Evolutionary conservation across 805 yeast genomes (phyloP).

Genomic region (Sugiyamaella boreocaroliniensis): DNA sequence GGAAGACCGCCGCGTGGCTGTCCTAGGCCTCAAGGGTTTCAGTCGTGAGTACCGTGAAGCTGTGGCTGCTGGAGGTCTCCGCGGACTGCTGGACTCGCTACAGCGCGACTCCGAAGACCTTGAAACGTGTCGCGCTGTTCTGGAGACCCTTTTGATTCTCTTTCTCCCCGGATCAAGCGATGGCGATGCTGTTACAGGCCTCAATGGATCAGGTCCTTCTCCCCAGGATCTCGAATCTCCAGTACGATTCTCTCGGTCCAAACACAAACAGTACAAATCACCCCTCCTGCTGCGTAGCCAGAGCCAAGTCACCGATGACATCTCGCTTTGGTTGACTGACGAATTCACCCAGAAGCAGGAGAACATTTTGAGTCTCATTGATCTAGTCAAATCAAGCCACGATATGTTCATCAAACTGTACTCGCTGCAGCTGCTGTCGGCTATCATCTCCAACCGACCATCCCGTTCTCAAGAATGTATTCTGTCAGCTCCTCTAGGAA

Average conservation of each 20-base stretch:
- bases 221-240: slow-evolving; percentile 29
- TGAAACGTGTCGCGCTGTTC: slow-evolving; percentile 65
- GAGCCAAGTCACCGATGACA: slow-evolving; percentile 63
- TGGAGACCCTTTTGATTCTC: slow-evolving; percentile 78
- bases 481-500: slow-evolving; percentile 67
- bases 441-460: slow-evolving; percentile 72
- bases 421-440: slow-evolving; percentile 77
- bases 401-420: slow-evolving; percentile 79
- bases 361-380: slow-evolving; percentile 43
- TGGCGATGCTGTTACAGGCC: slow-evolving; percentile 26
- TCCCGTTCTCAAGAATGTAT: slow-evolving; percentile 66
- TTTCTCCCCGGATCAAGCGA: slow-evolving; percentile 51
- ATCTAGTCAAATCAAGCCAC: slow-evolving; percentile 41
- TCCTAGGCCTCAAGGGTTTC: slow-evolving; percentile 80
- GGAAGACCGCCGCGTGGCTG: slow-evolving; percentile 86
- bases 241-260: slow-evolving; percentile 38
- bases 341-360: slow-evolving; percentile 60
- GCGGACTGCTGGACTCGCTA: slow-evolving; percentile 63
- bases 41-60: slow-evolving; percentile 83
- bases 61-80: slow-evolving; percentile 80
- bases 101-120: slow-evolving; percentile 61
- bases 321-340: slow-evolving; percentile 92
- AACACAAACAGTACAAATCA: slow-evolving; percentile 24
- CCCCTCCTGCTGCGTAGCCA: slow-evolving; percentile 48
- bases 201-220: slow-evolving; percentile 60